Base-by-base conservation (phyloP, 1,284 basidiomycete genomes). In the Papiliotrema nemorosa region DNA sequence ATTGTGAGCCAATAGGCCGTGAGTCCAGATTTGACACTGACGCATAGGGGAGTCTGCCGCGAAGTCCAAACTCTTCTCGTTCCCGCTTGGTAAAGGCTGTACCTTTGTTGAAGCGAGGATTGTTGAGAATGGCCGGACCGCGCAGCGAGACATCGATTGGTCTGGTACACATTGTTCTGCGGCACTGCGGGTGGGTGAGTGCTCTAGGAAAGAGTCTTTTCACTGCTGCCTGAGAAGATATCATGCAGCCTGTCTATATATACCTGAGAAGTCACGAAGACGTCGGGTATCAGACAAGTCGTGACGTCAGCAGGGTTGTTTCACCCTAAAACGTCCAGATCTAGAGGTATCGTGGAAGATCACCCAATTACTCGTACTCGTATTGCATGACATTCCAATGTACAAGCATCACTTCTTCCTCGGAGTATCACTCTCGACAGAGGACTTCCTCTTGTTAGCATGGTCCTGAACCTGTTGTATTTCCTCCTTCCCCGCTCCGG, bases 71-170 rank as follows among this genome's bases (percentile, higher is more conserved):
- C 1, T 76, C 77, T 52, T 81, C 79, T 45, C 88, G 80, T 69
- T 90, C 87, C 21, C 78, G 66, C 9, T 72, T 51, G 0, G 82
- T 81, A 69, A 90, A 91, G 14, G 82, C 88, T 2, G 83, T 86
- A 21, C 87, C 77, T 59, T 77, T 77, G 58, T 72, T 75, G 55
- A 57, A 70, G n/a, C 80, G 77, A 1, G 85, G 84, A 42, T 72
- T 79, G 16, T 79, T 80, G n/a, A 88, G 77, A 36, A 88, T 69
- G 0, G 76, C 77, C 0, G 81, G 76, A 2, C 85, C 85, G 24
- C 79, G 78, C 2, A 86, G 72, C 2, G 53, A 52, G 20, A 67
- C 37, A 27, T 62, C 63, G 42, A 63, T 20, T 16, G 39, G n/a
- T 21, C 47, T 13, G 2, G 34, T 13, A 5, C 20, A n/a, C 34